phyloP scores from a whole-genome alignment of 176 grass and related monocot genomes.

The Triticum urartu region DNA sequence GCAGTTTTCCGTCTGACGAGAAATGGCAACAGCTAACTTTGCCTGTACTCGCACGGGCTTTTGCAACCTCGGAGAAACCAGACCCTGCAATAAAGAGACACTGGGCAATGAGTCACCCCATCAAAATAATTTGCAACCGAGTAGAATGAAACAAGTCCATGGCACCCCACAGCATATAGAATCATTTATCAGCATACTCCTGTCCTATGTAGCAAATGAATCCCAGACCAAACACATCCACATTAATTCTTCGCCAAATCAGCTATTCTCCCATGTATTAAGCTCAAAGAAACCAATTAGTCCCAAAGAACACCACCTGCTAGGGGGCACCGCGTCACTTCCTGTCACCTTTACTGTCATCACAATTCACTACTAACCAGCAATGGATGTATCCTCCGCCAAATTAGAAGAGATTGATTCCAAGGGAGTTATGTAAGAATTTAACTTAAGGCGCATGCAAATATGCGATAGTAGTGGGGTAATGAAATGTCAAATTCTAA shows the following conservation, averaged over 20 bases:
- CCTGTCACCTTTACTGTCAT: background rate
- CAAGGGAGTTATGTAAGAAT: background rate
- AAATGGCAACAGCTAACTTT: constrained; percentile 96
- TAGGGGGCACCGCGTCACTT: background rate
- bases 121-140: constrained; percentile 18
- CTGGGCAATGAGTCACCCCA: background rate
- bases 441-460: background rate
- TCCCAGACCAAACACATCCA: constrained; percentile 21
- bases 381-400: background rate
- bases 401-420: constrained; percentile 3
- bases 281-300: constrained; percentile 1
- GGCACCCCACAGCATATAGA: background rate
- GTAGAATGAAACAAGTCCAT: constrained; percentile 3
- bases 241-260: background rate
- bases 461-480: background rate
- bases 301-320: background rate
- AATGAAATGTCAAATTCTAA: background rate
- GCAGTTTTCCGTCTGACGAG: constrained; percentile 87
- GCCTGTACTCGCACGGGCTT: constrained; percentile 56
- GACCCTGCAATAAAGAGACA: constrained; percentile 51
- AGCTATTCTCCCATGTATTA: background rate
- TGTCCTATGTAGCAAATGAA: constrained; percentile 22
- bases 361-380: background rate
- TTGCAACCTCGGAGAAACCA: constrained; percentile 71
- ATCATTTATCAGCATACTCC: background rate